Evolutionary conservation across 2,329 filamentous ascomycete genomes (phyloP).

Genomic region (Cordyceps tenuipes): DNA sequence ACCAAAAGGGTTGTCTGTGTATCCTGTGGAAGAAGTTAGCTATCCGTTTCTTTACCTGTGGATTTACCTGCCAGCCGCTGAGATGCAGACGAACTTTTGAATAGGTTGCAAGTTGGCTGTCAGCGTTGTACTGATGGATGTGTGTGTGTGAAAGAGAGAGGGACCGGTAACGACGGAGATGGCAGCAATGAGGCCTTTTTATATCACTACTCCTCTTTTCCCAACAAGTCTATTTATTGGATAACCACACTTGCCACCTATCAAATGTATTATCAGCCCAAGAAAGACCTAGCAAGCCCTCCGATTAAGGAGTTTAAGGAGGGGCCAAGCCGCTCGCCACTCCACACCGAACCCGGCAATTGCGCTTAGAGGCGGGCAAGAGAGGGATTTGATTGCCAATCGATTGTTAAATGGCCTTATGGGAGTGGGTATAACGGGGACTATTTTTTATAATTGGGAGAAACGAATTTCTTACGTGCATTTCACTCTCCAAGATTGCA

Average conservation of each 20-base stretch:
- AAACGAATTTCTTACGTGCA: not conserved
- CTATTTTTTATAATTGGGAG: not conserved
- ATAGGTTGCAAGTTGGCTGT: not conserved
- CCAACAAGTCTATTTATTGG: not conserved
- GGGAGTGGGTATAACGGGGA: not conserved
- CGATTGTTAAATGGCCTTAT: not conserved
- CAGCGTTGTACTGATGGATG: not conserved
- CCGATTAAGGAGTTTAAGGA: constrained; percentile 8
- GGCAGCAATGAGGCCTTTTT: constrained; percentile 1
- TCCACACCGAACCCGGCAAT: constrained; percentile 1
- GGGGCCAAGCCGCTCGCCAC: not conserved
- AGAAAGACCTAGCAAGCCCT: not conserved
- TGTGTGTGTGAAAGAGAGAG: not conserved
- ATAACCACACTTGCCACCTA: not conserved
- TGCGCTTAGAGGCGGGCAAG: constrained; percentile 2
- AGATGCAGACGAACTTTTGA: constrained; percentile 5
- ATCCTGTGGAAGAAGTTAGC: constrained; percentile 2
- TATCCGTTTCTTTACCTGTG: not conserved
- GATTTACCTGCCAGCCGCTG: not conserved
- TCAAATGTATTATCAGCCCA: not conserved
- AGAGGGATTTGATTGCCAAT: not conserved
- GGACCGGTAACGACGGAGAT: not conserved
- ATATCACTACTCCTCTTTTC: constrained; percentile 8
- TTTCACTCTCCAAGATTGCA: too few relatives aligned
- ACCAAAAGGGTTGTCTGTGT: not conserved